Evolutionary conservation across 2,329 filamentous ascomycete species (phyloP).

Genomic region (Verticillium longisporum): DNA sequence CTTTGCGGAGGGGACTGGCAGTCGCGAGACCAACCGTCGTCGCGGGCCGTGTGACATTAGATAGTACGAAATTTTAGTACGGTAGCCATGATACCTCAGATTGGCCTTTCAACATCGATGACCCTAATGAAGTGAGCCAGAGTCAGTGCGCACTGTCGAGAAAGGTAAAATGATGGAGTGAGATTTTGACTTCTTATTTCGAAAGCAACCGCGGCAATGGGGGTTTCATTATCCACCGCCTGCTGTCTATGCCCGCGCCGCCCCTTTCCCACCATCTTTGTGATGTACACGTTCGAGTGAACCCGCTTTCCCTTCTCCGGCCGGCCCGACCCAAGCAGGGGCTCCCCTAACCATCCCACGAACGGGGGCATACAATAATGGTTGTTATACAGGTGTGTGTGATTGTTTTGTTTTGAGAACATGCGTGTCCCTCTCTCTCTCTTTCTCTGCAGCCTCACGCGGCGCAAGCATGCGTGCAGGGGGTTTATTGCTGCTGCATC

Average conservation of each 20-base stretch:
- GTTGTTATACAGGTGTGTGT: constrained; percentile 6
- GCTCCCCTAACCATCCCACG: background rate
- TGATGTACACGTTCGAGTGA: background rate
- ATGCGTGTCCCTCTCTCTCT: background rate
- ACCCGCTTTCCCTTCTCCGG: background rate
- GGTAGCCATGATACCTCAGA: background rate
- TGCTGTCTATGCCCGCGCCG: background rate
- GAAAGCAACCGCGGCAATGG: background rate
- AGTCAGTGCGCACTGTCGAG: background rate
- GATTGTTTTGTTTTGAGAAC: background rate
- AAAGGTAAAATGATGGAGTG: background rate
- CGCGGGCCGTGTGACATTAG: background rate
- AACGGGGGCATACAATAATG: constrained; percentile 2
- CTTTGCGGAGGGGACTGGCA: background rate
- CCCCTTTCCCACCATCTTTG: background rate
- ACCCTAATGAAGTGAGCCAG: background rate
- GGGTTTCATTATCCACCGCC: background rate
- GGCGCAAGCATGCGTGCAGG: background rate
- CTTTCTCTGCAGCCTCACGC: background rate
- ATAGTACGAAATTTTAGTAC: background rate
- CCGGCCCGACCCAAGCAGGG: background rate
- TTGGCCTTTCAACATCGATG: background rate
- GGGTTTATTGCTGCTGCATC: constrained; percentile 37
- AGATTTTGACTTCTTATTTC: background rate
- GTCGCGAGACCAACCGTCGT: background rate